These are phyloP conservation scores for Pythium guiyangense DNA, from an alignment of 352 stramenopile genomes.

Conservation along the genomic window DNA sequence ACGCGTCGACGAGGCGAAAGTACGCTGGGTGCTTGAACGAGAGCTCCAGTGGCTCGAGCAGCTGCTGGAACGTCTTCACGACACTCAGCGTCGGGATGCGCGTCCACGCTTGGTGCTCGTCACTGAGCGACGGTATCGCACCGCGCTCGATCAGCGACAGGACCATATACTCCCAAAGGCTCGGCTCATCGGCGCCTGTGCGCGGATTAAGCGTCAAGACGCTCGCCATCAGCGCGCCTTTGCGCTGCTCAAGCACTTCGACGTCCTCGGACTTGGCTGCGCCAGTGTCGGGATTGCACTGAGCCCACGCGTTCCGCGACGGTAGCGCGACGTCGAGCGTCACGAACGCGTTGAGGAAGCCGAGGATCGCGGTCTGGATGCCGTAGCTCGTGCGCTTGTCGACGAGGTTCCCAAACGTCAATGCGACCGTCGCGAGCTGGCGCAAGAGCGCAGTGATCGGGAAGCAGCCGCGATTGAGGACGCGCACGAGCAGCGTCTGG, in stretches of 20 bases:
- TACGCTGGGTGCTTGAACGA: conserved; percentile 2
- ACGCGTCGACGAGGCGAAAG: conserved; percentile 21
- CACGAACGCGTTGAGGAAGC: conserved; percentile 32
- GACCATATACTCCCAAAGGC: conserved; percentile 32
- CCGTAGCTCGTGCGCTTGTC: conserved; percentile 9
- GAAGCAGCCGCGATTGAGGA: conserved; percentile 22
- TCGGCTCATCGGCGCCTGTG: conserved; percentile 25
- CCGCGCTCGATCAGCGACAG: conserved; percentile 20
- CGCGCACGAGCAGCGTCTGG: conserved; percentile 32
- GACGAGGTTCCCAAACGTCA: neutral
- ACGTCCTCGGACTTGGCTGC: conserved; percentile 25
- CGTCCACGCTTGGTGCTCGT: neutral
- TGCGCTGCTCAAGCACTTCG: conserved; percentile 51
- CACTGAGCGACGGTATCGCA: neutral
- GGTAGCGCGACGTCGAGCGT: conserved; percentile 31
- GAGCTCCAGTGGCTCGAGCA: conserved; percentile 1
- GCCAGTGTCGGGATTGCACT: neutral
- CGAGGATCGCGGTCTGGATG: conserved; percentile 21
- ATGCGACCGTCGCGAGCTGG: conserved; percentile 3
- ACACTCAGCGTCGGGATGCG: neutral
- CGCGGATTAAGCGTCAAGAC: conserved; percentile 31
- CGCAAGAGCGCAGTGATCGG: conserved; percentile 23
- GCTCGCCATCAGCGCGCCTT: conserved; percentile 42
- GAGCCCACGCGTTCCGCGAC: conserved; percentile 12
- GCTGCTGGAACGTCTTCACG: neutral